phyloP scores from a whole-genome alignment of 2,329 filamentous ascomycete species.

The Pyrenophora teres region DNA sequence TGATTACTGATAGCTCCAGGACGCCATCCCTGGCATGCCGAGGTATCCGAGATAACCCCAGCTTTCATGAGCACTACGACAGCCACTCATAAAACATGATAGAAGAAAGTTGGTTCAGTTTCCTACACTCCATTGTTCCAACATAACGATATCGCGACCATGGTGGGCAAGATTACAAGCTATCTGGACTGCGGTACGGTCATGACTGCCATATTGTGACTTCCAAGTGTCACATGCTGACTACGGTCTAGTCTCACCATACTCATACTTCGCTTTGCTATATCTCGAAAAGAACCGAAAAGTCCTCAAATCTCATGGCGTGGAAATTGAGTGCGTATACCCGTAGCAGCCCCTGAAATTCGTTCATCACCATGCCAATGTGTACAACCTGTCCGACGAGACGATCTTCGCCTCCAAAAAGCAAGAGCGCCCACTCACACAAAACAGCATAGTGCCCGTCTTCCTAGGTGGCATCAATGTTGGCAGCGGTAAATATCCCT shows the following conservation, averaged over 20 bases:
- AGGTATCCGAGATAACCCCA: slow-evolving; percentile 28
- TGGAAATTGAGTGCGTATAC: slow-evolving; percentile 68
- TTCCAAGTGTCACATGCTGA: slow-evolving; percentile 13
- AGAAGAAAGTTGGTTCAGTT: neutral
- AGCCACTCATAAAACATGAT: slow-evolving; percentile 1
- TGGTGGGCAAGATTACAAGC: slow-evolving; percentile 67
- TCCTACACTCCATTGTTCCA: too few relatives aligned
- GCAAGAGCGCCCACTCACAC: slow-evolving; percentile 12
- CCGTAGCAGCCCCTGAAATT: neutral
- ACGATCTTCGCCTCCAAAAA: neutral
- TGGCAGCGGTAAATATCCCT: slow-evolving; percentile 43
- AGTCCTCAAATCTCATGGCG: slow-evolving; percentile 60
- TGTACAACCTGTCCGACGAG: neutral
- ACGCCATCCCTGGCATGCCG: slow-evolving; percentile 21
- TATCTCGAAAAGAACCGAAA: slow-evolving; percentile 63
- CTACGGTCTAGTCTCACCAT: slow-evolving; percentile 62
- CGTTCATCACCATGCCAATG: neutral
- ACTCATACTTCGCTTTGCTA: slow-evolving; percentile 58
- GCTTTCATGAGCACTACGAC: slow-evolving; percentile 5
- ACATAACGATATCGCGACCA: slow-evolving; percentile 36
- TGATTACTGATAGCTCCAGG: slow-evolving; percentile 27
- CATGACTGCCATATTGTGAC: neutral
- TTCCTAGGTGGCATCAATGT: slow-evolving; percentile 62
- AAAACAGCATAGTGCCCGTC: slow-evolving; percentile 68
- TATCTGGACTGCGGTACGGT: slow-evolving; percentile 69